These are phyloP conservation scores for Benincasa hispida DNA, from an alignment of 306 rosid species.

Conservation along the genomic window DNA sequence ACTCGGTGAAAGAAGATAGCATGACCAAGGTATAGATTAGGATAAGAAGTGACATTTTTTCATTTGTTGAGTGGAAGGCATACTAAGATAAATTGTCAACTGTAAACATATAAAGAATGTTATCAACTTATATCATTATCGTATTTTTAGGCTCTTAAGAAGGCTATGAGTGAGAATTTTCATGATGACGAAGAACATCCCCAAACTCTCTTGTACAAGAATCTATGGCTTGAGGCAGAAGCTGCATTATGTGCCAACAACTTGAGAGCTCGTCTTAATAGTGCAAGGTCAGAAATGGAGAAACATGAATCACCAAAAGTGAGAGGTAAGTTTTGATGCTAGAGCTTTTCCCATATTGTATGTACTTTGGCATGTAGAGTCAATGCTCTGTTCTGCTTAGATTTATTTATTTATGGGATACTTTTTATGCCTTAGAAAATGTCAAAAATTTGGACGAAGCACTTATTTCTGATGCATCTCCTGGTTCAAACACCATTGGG, in stretches of 20 bases:
- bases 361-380: background rate
- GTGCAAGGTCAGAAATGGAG: constrained; percentile 65
- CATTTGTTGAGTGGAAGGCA: background rate
- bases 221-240: constrained; percentile 96
- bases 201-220: constrained; percentile 50
- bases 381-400: background rate
- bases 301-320: constrained; percentile 19
- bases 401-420: background rate
- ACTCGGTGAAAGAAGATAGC: constrained; percentile 36
- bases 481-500: constrained; percentile 20
- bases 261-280: constrained; percentile 60
- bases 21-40: constrained; percentile 48
- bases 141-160: constrained; percentile 53
- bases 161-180: constrained; percentile 58
- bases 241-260: constrained; percentile 64
- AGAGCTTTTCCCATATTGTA: background rate
- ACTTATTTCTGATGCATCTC: constrained; percentile 17
- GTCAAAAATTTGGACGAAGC: constrained; percentile 22
- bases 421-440: constrained; percentile 21
- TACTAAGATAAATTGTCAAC: background rate
- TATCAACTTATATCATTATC: background rate
- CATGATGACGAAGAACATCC: constrained; percentile 36
- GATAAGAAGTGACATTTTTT: background rate
- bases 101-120: background rate
- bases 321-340: constrained; percentile 32